These are phyloP conservation scores for Silene conica DNA, from an alignment of 148 eudicot species.

Conservation along the genomic window DNA sequence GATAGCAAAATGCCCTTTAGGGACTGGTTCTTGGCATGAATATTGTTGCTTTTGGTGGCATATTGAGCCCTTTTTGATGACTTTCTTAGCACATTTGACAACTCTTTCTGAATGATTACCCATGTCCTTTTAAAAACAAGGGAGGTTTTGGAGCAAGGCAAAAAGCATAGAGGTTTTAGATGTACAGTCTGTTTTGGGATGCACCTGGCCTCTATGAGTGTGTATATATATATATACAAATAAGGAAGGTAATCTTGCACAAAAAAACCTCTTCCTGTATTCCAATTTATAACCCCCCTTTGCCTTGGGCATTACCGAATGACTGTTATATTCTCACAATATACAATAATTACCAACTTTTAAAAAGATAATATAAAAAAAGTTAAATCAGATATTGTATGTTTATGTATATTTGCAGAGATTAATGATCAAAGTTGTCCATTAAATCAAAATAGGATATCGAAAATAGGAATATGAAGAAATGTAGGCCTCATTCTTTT, in stretches of 20 bases:
- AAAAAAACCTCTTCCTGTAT: too few relatives aligned
- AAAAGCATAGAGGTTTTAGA: constrained; percentile 9
- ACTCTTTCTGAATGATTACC: constrained; percentile 17
- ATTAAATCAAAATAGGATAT: too few relatives aligned
- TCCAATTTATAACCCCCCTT: background rate
- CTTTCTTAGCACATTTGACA: constrained; percentile 23
- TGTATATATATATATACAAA: constrained; percentile 18
- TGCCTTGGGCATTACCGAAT: background rate
- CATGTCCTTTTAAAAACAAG: constrained; percentile 12
- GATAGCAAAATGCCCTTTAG: constrained; percentile 53
- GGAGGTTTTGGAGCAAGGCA: constrained; percentile 7
- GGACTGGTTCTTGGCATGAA: constrained; percentile 33
- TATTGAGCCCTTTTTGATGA: constrained; percentile 17
- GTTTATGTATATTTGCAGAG: background rate
- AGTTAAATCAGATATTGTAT: background rate
- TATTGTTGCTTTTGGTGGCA: constrained; percentile 7
- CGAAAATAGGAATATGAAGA: too few relatives aligned
- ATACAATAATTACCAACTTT: too few relatives aligned
- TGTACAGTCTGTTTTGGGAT: background rate
- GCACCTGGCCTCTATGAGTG: constrained; percentile 14
- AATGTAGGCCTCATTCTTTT: too few relatives aligned
- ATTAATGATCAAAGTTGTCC: background rate
- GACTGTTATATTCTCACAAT: background rate
- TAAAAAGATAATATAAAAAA: background rate
- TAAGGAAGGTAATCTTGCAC: background rate